These are phyloP conservation scores for Suillus alpinus DNA, from an alignment of 768 basidiomycete genomes.

Conservation along the genomic window DNA sequence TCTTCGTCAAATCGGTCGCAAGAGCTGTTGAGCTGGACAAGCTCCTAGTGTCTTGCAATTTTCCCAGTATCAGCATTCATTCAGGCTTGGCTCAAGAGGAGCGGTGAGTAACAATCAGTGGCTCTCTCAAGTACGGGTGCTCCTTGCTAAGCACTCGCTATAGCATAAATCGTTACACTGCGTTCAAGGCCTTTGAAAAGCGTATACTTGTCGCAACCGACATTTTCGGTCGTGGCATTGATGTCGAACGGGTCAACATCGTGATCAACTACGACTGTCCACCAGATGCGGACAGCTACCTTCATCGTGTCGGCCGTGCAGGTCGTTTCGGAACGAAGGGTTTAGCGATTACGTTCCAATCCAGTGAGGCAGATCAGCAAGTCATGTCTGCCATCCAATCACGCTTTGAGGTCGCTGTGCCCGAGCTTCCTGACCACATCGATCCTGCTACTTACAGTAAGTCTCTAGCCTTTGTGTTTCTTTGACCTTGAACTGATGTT, in stretches of 20 bases:
- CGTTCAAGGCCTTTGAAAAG: conserved; percentile 99
- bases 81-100: conserved; percentile 94
- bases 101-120: conserved; percentile 59
- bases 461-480: conserved; percentile 29
- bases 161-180: conserved; percentile 92
- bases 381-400: conserved; percentile 95
- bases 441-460: conserved; percentile 94
- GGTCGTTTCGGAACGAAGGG: conserved; percentile 99
- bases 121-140: not conserved
- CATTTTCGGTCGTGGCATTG: conserved; percentile 98
- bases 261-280: conserved; percentile 99
- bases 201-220: conserved; percentile 98
- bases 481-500: not conserved
- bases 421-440: conserved; percentile 90
- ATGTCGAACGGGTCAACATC: conserved; percentile 99
- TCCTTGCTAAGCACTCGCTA: not conserved
- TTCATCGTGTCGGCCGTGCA: conserved; percentile 98
- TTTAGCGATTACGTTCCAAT: conserved; percentile 95
- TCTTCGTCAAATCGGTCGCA: conserved; percentile 98
- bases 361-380: conserved; percentile 88
- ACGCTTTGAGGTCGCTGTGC: conserved; percentile 95
- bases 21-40: conserved; percentile 97
- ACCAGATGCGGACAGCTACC: conserved; percentile 95
- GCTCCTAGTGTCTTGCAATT: conserved; percentile 93
- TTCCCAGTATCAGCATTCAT: conserved; percentile 97